Base-by-base conservation (phyloP, 176 grass and related monocot genomes). In the Lolium rigidum region DNA sequence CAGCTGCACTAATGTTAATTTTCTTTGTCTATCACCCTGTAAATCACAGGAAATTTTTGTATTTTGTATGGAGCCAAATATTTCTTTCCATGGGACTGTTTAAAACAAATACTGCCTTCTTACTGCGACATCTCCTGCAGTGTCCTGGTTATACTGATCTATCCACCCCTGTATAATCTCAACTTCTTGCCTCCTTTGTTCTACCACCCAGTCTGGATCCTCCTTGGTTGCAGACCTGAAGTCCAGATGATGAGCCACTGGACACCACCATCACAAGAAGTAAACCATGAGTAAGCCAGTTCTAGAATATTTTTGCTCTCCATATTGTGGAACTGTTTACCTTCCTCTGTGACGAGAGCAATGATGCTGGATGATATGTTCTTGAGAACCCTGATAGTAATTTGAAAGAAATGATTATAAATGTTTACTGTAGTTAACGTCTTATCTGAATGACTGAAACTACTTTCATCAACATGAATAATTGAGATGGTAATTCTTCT, bases 211-310 rank as follows among this genome's bases (percentile, higher is more conserved):
- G 55, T 91, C 80, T 48, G 97, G 97, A 74, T 96, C 94, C 77
- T 94, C 92, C 78, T 94, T 93, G 54, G 87, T 91, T 82, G 90
- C 88, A 74, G 61, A 85, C 87, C 92, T 87, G 28, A 99, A 80
- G 88, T 99, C 97, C 74, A 94, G 78, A 90, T 88, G 87, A 92
- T 99, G 97, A 63, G 97, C 94, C 60, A 94, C 97, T 99, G 89
- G 80, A 70, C 38, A 82, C 12, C 54, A 80, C 69, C 31, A 85
- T 16, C 62, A 16, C 43, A 63, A 78, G 0, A 81, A 48, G 38
- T 74, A 47, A 74, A 74, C 2, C 18, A 9, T 39, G 70, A 6
- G 9, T 88, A 28, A 89, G 58, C 62, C 46, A 72, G 51, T 82
- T 28, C 21, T 9, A 79, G 14, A 90, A 78, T 70, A 70, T 25